A percentile compares a stretch with the other conserved stretches of the same genome.
Conservation (phyloP, 192 early-diverging fungal species). For the Phlyctochytrium arcticum region DNA sequence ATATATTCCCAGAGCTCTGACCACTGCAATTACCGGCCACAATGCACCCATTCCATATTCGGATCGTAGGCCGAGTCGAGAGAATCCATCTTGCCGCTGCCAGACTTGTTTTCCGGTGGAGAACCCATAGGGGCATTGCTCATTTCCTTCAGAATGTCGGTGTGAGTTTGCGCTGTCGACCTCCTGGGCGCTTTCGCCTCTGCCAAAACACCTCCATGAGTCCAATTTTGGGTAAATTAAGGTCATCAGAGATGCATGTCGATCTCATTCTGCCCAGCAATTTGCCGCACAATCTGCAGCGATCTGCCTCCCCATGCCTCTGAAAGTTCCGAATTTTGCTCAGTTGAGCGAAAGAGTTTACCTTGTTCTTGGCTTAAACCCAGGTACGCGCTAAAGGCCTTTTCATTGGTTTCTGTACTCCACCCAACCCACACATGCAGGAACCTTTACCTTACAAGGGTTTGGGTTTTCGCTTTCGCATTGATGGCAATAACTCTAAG, state of each 20-base stretch:
- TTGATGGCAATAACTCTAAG: background rate
- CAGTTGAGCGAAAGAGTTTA: conserved; percentile 9
- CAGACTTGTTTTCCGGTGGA: background rate
- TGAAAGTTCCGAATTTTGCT: conserved; percentile 2
- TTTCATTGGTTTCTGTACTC: no score
- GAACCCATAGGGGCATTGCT: background rate
- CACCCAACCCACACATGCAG: no score
- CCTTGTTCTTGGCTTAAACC: conserved; percentile 13
- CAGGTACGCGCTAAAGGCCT: no score
- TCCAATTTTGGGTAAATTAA: no score
- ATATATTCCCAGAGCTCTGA: background rate
- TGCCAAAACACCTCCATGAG: no score
- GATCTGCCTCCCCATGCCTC: no score
- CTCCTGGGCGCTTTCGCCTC: no score
- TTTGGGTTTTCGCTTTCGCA: background rate
- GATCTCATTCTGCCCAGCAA: no score
- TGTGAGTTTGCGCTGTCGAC: no score
- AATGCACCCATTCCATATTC: conserved; percentile 19
- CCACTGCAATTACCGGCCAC: conserved; percentile 3
- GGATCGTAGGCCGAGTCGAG: conserved; percentile 18
- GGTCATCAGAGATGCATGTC: no score
- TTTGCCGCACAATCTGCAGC: no score
- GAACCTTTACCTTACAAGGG: conserved; percentile 19
- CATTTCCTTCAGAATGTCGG: no score
- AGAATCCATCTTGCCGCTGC: background rate